Evolutionary conservation across 352 stramenopile species (phyloP).

Genomic region (Globisporangium echinulatum): DNA sequence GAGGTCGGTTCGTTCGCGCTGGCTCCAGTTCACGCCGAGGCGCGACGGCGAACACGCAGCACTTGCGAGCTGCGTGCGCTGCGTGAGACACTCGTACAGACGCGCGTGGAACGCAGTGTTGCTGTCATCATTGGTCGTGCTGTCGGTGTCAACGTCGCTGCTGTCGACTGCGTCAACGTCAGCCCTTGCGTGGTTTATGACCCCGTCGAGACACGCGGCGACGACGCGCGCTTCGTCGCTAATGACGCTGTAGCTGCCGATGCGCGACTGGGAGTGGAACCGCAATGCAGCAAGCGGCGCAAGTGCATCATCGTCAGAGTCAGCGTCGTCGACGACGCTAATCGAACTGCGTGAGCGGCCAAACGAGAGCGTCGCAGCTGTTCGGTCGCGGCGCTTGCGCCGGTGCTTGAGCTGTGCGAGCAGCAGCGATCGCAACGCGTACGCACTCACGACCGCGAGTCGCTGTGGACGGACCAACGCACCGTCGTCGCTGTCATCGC

Average conservation of each 20-base stretch:
- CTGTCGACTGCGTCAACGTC: not conserved
- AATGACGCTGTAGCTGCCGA: constrained; percentile 74
- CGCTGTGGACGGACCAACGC: constrained; percentile 5
- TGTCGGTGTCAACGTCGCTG: not conserved
- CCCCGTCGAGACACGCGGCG: constrained; percentile 25
- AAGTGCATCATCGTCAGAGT: constrained; percentile 17
- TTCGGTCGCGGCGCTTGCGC: not conserved
- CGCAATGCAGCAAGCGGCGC: constrained; percentile 27
- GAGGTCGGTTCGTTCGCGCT: constrained; percentile 48
- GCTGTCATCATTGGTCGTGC: not conserved
- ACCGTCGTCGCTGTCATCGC: constrained; percentile 17
- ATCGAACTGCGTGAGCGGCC: too few relatives aligned
- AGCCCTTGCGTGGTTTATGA: constrained; percentile 13
- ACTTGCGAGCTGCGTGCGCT: constrained; percentile 38
- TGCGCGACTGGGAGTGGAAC: constrained; percentile 63
- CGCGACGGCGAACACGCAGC: constrained; percentile 33
- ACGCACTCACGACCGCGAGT: constrained; percentile 63
- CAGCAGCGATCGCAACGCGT: constrained; percentile 45
- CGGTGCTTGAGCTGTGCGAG: constrained; percentile 15
- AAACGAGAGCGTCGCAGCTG: too few relatives aligned
- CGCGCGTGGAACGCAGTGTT: constrained; percentile 39
- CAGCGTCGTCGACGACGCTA: constrained; percentile 1
- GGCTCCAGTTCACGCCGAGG: constrained; percentile 63
- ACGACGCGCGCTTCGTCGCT: constrained; percentile 41
- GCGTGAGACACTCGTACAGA: constrained; percentile 55